Percentiles rank a stretch among this genome's conserved stretches.
phyloP scores from a whole-genome alignment of 1,284 basidiomycete species.

The Pholiota adiposa region DNA sequence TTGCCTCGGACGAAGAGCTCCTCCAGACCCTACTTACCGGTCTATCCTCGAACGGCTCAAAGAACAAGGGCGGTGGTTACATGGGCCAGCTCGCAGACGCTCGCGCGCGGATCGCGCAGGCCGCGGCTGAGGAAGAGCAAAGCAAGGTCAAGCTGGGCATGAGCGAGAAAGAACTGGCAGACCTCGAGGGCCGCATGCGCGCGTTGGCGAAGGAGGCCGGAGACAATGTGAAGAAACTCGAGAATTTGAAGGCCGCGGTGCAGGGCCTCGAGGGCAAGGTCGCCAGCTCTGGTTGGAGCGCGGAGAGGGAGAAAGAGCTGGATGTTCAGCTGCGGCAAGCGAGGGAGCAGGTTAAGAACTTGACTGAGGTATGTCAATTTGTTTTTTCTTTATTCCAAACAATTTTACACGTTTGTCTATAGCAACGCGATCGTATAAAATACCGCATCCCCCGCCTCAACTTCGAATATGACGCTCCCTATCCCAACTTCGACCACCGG shows the following conservation, averaged over 20 bases:
- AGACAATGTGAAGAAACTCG: conserved; percentile 75
- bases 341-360: conserved; percentile 57
- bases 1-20: conserved; percentile 88
- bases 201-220: conserved; percentile 85
- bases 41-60: conserved; percentile 71
- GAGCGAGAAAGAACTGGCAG: conserved; percentile 81
- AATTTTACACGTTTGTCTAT: conserved; percentile 2
- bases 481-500: conserved; percentile 82
- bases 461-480: conserved; percentile 85
- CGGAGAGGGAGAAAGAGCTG: conserved; percentile 73
- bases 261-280: conserved; percentile 61
- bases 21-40: conserved; percentile 95
- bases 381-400: conserved; percentile 1
- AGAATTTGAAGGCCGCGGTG: conserved; percentile 63
- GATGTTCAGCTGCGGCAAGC: conserved; percentile 62
- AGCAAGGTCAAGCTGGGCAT: conserved; percentile 79
- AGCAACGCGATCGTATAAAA: conserved; percentile 76
- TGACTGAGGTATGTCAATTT: conserved; percentile 66
- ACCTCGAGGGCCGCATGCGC: conserved; percentile 81
- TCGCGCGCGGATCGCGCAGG: conserved; percentile 75
- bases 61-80: conserved; percentile 83
- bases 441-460: conserved; percentile 75
- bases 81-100: conserved; percentile 97
- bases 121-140: conserved; percentile 87
- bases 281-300: conserved; percentile 78